Conservation (phyloP, 2,329 filamentous ascomycete genomes). For the Nemania abortiva region DNA sequence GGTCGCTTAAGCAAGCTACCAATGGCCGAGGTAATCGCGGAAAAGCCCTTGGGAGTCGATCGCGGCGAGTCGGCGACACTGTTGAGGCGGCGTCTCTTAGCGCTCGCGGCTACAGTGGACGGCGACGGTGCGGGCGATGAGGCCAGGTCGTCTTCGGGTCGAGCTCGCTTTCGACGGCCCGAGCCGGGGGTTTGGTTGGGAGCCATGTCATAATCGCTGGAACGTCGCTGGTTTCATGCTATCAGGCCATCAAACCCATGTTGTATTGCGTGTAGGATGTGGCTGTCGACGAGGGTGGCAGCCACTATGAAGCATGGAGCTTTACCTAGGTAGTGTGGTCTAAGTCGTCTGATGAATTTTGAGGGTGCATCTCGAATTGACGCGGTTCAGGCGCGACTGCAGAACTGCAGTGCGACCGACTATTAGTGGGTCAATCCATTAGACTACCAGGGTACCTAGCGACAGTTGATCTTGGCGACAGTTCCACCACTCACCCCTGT, state of each 20-base stretch:
- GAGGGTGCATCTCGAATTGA: conserved; percentile 8
- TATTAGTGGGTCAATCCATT: conserved; percentile 15
- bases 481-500: background rate
- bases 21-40: conserved; percentile 45
- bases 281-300: background rate
- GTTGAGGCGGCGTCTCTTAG: conserved; percentile 45
- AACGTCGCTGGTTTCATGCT: conserved; percentile 7
- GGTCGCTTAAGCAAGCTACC: conserved; percentile 34
- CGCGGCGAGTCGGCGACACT: conserved; percentile 40
- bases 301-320: background rate
- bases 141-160: conserved; percentile 41
- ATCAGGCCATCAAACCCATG: conserved; percentile 13
- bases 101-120: conserved; percentile 39
- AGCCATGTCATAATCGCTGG: conserved; percentile 39
- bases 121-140: conserved; percentile 43
- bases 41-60: conserved; percentile 44
- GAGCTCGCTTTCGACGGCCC: conserved; percentile 46
- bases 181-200: conserved; percentile 41
- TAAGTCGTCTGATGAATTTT: background rate
- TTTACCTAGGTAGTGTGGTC: background rate
- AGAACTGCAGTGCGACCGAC: background rate
- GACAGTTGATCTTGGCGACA: no score
- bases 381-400: conserved; percentile 33
- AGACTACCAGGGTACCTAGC: background rate
- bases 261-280: background rate